These are phyloP conservation scores for Cutaneotrichosporon mucoides DNA, from an alignment of 1,284 basidiomycete species.

Conservation along the genomic window DNA sequence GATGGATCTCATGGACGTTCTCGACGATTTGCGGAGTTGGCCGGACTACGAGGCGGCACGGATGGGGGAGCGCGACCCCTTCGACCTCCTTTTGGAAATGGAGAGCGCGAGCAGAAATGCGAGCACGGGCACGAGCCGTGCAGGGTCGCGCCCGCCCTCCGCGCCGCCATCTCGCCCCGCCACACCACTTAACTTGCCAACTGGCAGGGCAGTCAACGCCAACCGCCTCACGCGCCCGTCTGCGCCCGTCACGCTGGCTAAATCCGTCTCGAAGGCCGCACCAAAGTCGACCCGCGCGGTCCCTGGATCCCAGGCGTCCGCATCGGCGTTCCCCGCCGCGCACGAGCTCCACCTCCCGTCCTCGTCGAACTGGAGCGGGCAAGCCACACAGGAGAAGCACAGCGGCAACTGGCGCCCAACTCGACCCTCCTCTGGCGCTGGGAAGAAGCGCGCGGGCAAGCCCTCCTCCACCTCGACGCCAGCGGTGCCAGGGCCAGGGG, in stretches of 20 bases:
- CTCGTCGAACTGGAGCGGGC: neutral
- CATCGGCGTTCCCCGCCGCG: neutral
- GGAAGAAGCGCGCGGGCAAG: too few species aligned
- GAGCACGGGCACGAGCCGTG: too few species aligned
- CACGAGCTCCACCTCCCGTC: neutral
- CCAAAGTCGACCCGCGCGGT: constrained; percentile 1
- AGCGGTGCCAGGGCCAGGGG: too few species aligned
- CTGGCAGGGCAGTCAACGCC: constrained; percentile 1
- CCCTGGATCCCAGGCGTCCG: constrained; percentile 3
- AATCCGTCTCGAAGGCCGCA: neutral
- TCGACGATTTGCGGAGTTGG: constrained; percentile 38
- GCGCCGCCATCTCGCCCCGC: neutral
- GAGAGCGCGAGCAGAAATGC: too few species aligned
- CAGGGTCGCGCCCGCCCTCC: neutral
- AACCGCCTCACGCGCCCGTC: constrained; percentile 12
- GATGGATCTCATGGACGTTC: constrained; percentile 43
- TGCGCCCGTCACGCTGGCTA: neutral
- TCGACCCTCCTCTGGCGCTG: too few species aligned
- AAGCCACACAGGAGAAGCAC: neutral
- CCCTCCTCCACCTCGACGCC: too few species aligned
- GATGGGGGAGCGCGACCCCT: constrained; percentile 10
- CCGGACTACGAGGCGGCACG: constrained; percentile 30
- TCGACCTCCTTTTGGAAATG: neutral
- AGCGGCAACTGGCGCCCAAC: constrained; percentile 33
- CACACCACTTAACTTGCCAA: neutral